Evolutionary conservation across 1,139 yeast genomes (phyloP).

Genomic region (Wickerhamomyces sp.): DNA sequence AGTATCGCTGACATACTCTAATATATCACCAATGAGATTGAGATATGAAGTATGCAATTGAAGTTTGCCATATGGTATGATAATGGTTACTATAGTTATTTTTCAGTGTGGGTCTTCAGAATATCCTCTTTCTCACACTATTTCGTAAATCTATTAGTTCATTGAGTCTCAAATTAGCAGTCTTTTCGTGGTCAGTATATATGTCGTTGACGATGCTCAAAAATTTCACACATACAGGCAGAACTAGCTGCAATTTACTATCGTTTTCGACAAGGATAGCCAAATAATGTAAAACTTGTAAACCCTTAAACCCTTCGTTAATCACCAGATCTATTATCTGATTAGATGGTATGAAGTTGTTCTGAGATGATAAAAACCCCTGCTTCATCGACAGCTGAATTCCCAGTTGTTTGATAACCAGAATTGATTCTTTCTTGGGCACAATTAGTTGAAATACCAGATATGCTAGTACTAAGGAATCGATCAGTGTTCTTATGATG

Average conservation of each 20-base stretch:
- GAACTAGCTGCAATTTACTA: conserved; percentile 29
- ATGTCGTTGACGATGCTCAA: not conserved
- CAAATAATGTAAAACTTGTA: conserved; percentile 58
- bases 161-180: conserved; percentile 6
- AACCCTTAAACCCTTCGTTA: conserved; percentile 64
- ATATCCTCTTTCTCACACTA: conserved; percentile 4
- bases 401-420: conserved; percentile 28
- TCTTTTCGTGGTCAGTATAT: conserved; percentile 2
- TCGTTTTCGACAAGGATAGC: conserved; percentile 44
- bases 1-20: too few relatives aligned
- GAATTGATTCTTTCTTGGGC: conserved; percentile 10
- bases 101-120: not conserved
- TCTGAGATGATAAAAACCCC: conserved; percentile 8
- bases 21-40: too few relatives aligned
- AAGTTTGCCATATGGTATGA: not conserved
- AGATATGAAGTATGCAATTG: too few relatives aligned
- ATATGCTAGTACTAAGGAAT: too few relatives aligned
- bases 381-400: conserved; percentile 13
- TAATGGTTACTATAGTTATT: not conserved
- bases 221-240: conserved; percentile 27
- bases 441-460: too few relatives aligned
- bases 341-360: conserved; percentile 47
- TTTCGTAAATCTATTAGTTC: conserved; percentile 9
- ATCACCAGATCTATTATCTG: conserved; percentile 55
- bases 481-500: too few relatives aligned